Evolutionary conservation across 2,329 filamentous ascomycete species (phyloP).

Genomic region (Colletotrichum sp.): DNA sequence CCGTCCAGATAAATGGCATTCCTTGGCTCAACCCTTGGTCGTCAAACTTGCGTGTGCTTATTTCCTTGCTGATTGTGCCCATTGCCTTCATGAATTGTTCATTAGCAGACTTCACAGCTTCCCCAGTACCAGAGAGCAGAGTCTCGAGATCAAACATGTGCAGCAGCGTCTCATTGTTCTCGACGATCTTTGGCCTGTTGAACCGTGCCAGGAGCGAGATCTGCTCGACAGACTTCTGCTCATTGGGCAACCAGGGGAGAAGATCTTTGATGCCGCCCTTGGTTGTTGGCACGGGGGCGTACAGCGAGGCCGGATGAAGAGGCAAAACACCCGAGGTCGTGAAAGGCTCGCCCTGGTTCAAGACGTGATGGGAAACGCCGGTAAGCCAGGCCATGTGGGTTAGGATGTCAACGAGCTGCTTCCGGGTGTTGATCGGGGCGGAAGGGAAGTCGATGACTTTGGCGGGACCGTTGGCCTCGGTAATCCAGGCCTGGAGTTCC

Average conservation of each 20-base stretch:
- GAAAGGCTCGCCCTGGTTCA: not conserved
- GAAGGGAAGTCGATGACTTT: not conserved
- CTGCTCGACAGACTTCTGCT: not conserved
- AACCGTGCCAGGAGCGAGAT: not conserved
- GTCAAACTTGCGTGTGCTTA: constrained; percentile 41
- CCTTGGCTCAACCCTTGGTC: constrained; percentile 45
- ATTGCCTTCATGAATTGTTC: not conserved
- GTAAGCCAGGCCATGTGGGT: not conserved
- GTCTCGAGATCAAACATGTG: not conserved
- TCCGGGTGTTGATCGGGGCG: not conserved
- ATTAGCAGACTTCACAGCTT: not conserved
- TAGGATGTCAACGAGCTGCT: not conserved
- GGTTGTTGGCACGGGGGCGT: not conserved
- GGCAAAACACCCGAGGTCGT: not conserved
- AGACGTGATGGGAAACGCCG: not conserved
- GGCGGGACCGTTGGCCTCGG: not conserved
- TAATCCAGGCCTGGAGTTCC: not conserved
- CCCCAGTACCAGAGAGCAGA: not conserved
- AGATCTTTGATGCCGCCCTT: not conserved
- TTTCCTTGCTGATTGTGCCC: not conserved
- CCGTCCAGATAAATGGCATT: constrained; percentile 49
- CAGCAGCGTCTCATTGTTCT: not conserved
- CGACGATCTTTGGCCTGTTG: not conserved
- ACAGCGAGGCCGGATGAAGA: not conserved
- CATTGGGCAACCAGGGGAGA: not conserved